phyloP scores from a whole-genome alignment of 2,329 filamentous ascomycete species.

The Pseudovirgaria hyperparasitica region DNA sequence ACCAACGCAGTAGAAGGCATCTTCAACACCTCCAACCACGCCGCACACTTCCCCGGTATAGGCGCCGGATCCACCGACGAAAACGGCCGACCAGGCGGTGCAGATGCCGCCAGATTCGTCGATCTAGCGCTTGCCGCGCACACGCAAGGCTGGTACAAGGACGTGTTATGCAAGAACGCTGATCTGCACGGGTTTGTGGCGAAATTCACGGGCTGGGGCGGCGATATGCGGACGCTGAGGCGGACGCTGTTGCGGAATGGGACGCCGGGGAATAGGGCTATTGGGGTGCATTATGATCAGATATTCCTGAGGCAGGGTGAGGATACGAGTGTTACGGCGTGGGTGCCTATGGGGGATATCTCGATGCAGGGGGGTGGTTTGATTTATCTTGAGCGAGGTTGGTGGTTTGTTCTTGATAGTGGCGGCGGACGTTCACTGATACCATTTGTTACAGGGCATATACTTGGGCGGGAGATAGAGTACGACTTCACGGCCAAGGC shows the following conservation, averaged over 20 bases:
- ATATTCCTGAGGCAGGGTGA: constrained; percentile 44
- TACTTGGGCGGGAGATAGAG: constrained; percentile 38
- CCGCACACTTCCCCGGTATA: constrained; percentile 38
- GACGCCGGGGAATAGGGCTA: constrained; percentile 42
- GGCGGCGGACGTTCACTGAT: not conserved
- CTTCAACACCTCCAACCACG: constrained; percentile 33
- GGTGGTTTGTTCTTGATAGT: not conserved
- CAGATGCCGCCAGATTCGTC: constrained; percentile 32
- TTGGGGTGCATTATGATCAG: constrained; percentile 50
- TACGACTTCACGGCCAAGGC: constrained; percentile 37
- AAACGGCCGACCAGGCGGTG: constrained; percentile 32
- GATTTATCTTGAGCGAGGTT: constrained; percentile 44
- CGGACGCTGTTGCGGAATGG: constrained; percentile 44
- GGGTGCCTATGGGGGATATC: constrained; percentile 45
- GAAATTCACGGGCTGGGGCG: constrained; percentile 41
- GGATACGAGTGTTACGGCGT: constrained; percentile 42
- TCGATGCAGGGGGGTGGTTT: constrained; percentile 43
- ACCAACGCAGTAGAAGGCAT: constrained; percentile 40
- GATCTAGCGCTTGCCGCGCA: constrained; percentile 43
- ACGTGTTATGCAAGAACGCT: constrained; percentile 42
- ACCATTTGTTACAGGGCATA: constrained; percentile 19
- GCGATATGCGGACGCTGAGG: constrained; percentile 32
- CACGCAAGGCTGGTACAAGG: constrained; percentile 29
- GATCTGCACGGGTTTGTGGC: constrained; percentile 37
- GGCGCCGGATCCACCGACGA: constrained; percentile 36